These are phyloP conservation scores for Solanum pimpinellifolium DNA, from an alignment of 257 asterid genomes.

Conservation along the genomic window DNA sequence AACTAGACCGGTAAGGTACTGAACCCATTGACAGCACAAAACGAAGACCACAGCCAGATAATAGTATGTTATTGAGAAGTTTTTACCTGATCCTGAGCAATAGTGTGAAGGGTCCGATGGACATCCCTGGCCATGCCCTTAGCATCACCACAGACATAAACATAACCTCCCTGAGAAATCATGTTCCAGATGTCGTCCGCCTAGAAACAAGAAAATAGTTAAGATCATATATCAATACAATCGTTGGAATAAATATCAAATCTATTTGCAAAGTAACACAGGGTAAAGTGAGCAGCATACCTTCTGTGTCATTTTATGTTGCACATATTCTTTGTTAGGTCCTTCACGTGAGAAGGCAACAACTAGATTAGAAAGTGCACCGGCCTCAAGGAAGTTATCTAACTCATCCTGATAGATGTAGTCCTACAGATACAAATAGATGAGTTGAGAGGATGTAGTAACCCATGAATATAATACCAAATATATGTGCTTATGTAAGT, in stretches of 20 bases:
- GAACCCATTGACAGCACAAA: neutral
- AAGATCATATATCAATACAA: neutral
- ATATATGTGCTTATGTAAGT: neutral
- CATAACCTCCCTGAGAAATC: constrained; percentile 78
- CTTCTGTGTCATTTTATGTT: constrained; percentile 86
- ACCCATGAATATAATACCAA: neutral
- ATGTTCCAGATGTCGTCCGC: constrained; percentile 75
- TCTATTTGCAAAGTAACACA: neutral
- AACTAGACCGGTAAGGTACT: neutral
- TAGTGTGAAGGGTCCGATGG: constrained; percentile 85
- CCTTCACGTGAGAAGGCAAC: constrained; percentile 96
- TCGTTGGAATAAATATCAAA: neutral
- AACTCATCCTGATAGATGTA: constrained; percentile 80
- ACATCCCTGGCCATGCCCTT: constrained; percentile 99
- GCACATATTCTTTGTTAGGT: constrained; percentile 80
- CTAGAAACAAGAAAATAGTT: constrained; percentile 13
- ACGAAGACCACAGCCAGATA: neutral
- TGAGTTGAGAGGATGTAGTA: neutral
- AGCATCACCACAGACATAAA: constrained; percentile 96
- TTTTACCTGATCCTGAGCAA: constrained; percentile 82
- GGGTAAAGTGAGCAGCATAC: constrained; percentile 15
- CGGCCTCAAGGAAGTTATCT: constrained; percentile 46
- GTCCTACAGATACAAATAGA: constrained; percentile 40
- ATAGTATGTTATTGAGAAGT: neutral
- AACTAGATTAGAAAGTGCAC: constrained; percentile 82